A percentile compares a stretch with the other conserved stretches of the same genome.
phyloP scores from a whole-genome alignment of 164 flowering plant species.

The Malania oleifera region DNA sequence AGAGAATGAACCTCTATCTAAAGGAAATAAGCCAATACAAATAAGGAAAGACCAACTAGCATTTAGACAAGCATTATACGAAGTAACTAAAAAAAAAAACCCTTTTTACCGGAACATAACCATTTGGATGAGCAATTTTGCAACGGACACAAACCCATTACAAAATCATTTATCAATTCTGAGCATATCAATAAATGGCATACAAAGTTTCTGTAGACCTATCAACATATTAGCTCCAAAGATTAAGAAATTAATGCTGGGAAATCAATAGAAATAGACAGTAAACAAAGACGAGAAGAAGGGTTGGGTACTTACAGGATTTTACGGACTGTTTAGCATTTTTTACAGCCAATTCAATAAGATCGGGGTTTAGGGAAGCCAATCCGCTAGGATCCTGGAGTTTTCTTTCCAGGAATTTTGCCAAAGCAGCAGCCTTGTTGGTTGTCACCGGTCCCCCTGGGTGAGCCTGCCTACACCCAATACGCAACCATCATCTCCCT shows the following conservation, averaged over 20 bases:
- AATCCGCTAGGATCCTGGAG: slow-evolving; percentile 78
- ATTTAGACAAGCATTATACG: no score
- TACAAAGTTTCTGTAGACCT: no score
- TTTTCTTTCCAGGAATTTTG: slow-evolving; percentile 82
- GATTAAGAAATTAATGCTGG: neutral
- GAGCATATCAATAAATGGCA: no score
- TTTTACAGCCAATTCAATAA: slow-evolving; percentile 66
- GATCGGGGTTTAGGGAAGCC: slow-evolving; percentile 57
- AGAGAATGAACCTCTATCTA: no score
- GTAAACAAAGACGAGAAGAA: neutral
- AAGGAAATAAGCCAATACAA: no score
- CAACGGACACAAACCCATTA: no score
- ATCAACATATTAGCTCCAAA: neutral
- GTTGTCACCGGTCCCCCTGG: slow-evolving; percentile 88
- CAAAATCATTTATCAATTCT: no score
- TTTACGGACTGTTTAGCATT: slow-evolving; percentile 68
- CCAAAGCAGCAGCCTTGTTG: slow-evolving; percentile 92
- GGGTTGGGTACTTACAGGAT: slow-evolving; percentile 27
- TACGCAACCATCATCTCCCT: neutral
- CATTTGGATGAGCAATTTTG: no score
- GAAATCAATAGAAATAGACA: neutral
- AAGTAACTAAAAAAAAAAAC: no score
- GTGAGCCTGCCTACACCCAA: slow-evolving; percentile 60
- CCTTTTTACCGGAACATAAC: no score
- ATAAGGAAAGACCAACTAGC: no score